Conservation (phyloP, 305 asterid species). For the Fraxinus latifolia region DNA sequence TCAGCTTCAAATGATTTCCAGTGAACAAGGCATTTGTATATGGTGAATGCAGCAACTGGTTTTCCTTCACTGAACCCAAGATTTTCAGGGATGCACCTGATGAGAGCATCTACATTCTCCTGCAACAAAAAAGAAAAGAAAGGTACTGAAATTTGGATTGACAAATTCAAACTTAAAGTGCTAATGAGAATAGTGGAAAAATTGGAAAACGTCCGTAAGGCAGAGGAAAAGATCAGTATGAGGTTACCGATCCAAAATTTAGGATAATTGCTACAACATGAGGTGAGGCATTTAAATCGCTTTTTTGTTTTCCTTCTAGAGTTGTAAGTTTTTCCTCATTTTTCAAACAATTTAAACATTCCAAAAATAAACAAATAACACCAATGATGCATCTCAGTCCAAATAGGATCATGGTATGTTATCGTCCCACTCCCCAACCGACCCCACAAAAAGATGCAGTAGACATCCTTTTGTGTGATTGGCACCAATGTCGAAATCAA, state of each 20-base stretch:
- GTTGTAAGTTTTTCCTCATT: neutral
- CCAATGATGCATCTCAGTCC: neutral
- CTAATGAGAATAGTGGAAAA: neutral
- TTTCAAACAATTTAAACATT: neutral
- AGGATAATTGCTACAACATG: neutral
- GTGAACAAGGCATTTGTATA: conserved; percentile 74
- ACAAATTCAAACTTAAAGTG: conserved; percentile 9
- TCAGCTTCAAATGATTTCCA: conserved; percentile 91
- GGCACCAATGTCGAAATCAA: neutral
- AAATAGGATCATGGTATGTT: neutral
- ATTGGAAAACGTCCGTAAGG: neutral
- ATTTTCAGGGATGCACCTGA: conserved; percentile 53
- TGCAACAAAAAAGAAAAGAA: conserved; percentile 28
- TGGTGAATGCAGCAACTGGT: conserved; percentile 83
- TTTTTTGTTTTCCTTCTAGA: neutral
- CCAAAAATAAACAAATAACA: neutral
- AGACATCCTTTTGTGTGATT: neutral
- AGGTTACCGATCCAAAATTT: neutral
- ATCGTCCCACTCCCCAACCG: neutral
- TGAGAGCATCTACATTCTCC: conserved; percentile 67
- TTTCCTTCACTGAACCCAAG: conserved; percentile 87
- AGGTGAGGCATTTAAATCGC: neutral
- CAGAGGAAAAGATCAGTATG: neutral
- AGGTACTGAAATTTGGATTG: neutral
- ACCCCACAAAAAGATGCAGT: neutral